Evolutionary conservation across 1,284 basidiomycete species (phyloP), one percentile per base, ranked within the genome.

Genomic region (Vanrija pseudolonga): DNA sequence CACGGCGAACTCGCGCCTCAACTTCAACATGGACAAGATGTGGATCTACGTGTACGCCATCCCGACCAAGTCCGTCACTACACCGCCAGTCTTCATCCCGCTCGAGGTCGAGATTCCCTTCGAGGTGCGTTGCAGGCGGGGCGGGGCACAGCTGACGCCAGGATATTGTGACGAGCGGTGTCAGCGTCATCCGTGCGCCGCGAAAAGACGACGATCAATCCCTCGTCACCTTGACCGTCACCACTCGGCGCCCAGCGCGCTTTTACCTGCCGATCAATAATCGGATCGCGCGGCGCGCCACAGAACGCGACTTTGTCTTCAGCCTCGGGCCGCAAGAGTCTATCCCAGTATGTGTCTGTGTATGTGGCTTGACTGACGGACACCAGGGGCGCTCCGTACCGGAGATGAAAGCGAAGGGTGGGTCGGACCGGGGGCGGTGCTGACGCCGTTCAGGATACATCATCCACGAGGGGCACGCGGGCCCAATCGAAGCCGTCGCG

Each of bases 221-320:
- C 7, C 50, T 28, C 3, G 38, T 57, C 23, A 57, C 49, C 11
- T 45, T 65, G 24, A 60, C 61, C 5, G 51, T 62, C 37, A 49
- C 46, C 11, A 55, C 56, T 1, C 50, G 59, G 1, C 54, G 63
- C 18, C 63, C 63, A 8, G 60, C 58, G 5, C 38, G 51, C 11
- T 59, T 65, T 53, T 57, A 53, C 44, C 28, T 38, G 18, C 44
- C 48, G 9, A 22, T 59, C 24, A 47, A 51, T 20, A 48, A 39
- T 11, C 41, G 39, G 17, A n/a, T 39, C 8, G 50, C 50, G 32
- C 38, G 62, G 1, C 47, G 60, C 8, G 59, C 55, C 39, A 64
- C 62, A 0, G 62, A 64, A 45, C 56, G 57, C 26, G 62, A 64
- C 36, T 64, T 64, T 47, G 60, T 59, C 18, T 55, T 53, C 41